A percentile compares a stretch with the other conserved stretches of the same genome.
These are phyloP conservation scores for Arthrinium phaeospermum DNA, from an alignment of 2,329 filamentous ascomycete species.

Conservation along the genomic window DNA sequence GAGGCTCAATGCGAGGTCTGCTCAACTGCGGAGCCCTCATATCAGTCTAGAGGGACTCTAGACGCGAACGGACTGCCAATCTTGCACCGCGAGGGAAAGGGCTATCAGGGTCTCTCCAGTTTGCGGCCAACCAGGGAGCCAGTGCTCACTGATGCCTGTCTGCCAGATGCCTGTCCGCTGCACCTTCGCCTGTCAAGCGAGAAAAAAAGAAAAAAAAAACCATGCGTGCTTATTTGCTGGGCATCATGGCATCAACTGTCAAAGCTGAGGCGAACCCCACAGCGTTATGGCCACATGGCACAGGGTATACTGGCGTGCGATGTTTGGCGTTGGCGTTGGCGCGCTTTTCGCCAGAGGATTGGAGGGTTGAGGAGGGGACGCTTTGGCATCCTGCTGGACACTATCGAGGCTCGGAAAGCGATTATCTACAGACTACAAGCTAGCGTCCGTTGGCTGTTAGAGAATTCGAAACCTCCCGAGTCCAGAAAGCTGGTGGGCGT, in stretches of 20 bases:
- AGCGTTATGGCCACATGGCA: background rate
- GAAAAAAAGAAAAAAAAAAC: background rate
- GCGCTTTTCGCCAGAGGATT: too few species aligned
- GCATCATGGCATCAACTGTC: background rate
- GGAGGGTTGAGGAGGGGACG: too few species aligned
- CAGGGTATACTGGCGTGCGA: background rate
- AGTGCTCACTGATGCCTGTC: too few species aligned
- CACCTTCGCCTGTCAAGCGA: background rate
- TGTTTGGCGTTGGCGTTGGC: background rate
- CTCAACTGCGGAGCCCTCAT: constrained; percentile 1
- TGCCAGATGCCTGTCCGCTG: too few species aligned
- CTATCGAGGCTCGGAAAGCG: background rate
- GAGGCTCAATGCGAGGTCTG: constrained; percentile 3
- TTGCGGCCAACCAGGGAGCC: too few species aligned
- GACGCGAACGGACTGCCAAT: constrained; percentile 13
- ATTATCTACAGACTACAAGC: background rate
- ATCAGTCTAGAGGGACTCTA: constrained; percentile 10
- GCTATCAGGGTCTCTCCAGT: background rate
- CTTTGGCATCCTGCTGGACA: too few species aligned
- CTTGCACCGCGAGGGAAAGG: background rate
- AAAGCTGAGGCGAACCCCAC: background rate
- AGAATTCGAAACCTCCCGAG: background rate
- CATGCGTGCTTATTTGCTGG: background rate
- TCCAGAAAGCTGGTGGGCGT: background rate
- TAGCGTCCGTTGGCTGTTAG: background rate